Evolutionary conservation across 495 filamentous ascomycete species (phyloP), one percentile per base, ranked within the genome.

Genomic region (Neurospora sp.): DNA sequence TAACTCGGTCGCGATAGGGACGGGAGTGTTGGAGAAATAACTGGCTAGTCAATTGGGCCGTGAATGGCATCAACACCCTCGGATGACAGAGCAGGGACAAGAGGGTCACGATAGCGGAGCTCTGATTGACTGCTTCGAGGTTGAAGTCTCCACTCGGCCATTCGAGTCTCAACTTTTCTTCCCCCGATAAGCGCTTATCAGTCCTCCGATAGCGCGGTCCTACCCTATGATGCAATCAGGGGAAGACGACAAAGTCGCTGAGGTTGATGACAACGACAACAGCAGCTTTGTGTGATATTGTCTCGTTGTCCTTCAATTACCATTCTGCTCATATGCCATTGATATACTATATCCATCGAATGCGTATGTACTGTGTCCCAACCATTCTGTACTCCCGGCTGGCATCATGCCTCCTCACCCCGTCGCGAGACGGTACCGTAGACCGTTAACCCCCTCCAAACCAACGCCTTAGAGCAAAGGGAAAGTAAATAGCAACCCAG

Each of bases 201-300:
- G 38, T 59, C 38, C 75, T 78, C 78, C 78, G 78, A 79, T 77
- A 69, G 73, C 78, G 76, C 78, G 40, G 70, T 73, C 70, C 71
- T 70, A 73, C 74, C 37, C 31, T 41, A 75, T 77, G 73, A 75
- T 75, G 74, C 72, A 75, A 77, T 77, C 40, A 3, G 27, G 14
- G 27, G 53, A 16, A 31, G 27, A 31, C 27, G 27, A 31, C 27
- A 31, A 31, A 31, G 27, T 31, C 27, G 3, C 27, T 31, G 27
- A 31, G 27, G 27, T 31, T 31, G 3, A 31, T 31, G 27, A 31
- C 27, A 31, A 31, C 27, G 27, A 31, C 27, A 31, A 31, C 27
- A 31, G 1, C 27, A 31, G 27, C 27, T 31, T 31, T 31, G 27
- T 31, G 27, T 31, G 27, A 31, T 31, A 31, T 31, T 31, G 27